These are phyloP conservation scores for Ambrosia hybrid DNA, from an alignment of 140 eudicot species.

Conservation along the genomic window DNA sequence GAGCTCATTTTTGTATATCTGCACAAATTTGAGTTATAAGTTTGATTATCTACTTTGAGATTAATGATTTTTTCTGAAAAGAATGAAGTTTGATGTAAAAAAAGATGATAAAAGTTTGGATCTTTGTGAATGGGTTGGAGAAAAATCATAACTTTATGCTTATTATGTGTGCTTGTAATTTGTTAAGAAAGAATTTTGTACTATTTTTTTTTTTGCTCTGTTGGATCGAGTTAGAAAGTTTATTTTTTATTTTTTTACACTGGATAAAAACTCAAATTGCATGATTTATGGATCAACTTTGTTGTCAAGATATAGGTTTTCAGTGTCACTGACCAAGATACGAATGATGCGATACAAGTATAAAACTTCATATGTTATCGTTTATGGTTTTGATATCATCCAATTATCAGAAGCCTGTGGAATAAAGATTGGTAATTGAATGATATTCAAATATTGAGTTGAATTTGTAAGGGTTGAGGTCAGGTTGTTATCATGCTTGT, in stretches of 20 bases:
- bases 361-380: not conserved
- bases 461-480: not conserved
- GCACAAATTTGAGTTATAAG: no score
- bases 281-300: not conserved
- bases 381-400: constrained; percentile 1
- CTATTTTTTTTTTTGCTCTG: no score
- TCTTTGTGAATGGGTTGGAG: not conserved
- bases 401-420: no score
- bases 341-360: not conserved
- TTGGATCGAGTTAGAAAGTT: no score
- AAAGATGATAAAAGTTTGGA: constrained; percentile 2
- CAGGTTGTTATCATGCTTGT: not conserved
- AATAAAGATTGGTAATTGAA: not conserved
- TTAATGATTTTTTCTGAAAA: not conserved
- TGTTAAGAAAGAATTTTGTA: no score
- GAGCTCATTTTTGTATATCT: no score
- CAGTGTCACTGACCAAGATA: not conserved
- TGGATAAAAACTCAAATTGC: not conserved
- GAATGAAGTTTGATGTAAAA: not conserved
- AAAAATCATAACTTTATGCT: not conserved
- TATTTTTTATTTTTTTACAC: not conserved
- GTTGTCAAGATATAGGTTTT: not conserved
- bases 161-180: not conserved
- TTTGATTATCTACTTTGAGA: not conserved
- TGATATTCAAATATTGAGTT: not conserved